Base-by-base conservation (phyloP, 108 stramenopile genomes). In the Cyclotella kingstonii region DNA sequence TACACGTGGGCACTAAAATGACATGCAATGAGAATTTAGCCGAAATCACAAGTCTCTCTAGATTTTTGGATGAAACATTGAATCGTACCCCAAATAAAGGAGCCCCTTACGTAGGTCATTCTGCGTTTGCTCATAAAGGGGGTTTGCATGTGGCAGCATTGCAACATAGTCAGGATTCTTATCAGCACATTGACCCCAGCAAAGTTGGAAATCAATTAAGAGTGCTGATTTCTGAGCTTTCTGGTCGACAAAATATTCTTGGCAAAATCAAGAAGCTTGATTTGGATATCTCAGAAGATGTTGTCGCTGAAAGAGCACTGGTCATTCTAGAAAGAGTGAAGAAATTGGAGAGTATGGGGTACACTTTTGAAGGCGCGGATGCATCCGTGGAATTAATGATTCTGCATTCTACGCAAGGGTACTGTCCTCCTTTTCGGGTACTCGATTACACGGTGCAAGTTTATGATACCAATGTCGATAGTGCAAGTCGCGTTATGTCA, bases 81-180 rank as follows among this genome's bases (percentile, higher is more conserved):
- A 96, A 96, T 56, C 80, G 84, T 17, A 76, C 77, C 8, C 94
- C 91, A 5, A 45, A 85, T 27, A 57, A 60, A 11, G 68, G 73
- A 5, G 81, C 84, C 3, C 96, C 96, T 0, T 96, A 69, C 51
- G 94, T 95, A 15, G 96, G 96, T n/a, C 57, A 74, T 5, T 86
- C 83, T 10, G 94, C 96, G 3, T 96, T 96, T 83, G 96, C 96
- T 11, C 96, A 96, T 77, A 96, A 96, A 81, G 96, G 96, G 26
- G 96, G 96, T 10, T 68, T 97, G 38, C 94, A 95, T 66, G 96
- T 94, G 18, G 87, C 91, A 6, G 96, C 96, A 26, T 80, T 97
- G 82, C 86, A 91, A 76, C 77, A 90, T 10, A 78, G 69, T 38
- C 86, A 91, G 0, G 60, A 78, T 30, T 84, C 84, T 6, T 97